Percentiles rank a stretch among this genome's conserved stretches.
These are phyloP conservation scores for Paramecium caudatum DNA, from an alignment of 73 alveolate species.

Conservation along the genomic window DNA sequence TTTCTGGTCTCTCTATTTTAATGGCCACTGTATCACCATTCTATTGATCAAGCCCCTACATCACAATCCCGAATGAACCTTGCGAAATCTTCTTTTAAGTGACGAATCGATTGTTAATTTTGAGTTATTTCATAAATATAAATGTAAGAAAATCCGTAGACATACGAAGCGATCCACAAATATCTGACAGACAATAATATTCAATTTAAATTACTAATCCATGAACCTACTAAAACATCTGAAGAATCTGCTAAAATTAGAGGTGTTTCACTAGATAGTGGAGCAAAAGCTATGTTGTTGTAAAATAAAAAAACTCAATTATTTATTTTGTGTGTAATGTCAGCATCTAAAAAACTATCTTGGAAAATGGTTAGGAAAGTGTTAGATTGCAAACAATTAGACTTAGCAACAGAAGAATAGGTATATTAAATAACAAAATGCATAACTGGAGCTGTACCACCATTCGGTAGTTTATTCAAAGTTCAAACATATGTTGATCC, in stretches of 20 bases:
- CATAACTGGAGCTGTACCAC: conserved; percentile 99
- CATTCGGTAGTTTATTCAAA: conserved; percentile 95
- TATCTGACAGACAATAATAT: neutral
- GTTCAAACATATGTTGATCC: conserved; percentile 90
- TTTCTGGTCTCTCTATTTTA: conserved; percentile 69
- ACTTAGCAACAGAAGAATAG: conserved; percentile 96
- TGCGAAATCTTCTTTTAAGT: conserved; percentile 31
- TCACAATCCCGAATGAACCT: conserved; percentile 50
- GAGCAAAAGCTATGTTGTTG: conserved; percentile 98
- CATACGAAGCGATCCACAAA: neutral
- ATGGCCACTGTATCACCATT: conserved; percentile 66
- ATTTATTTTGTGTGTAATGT: conserved; percentile 93
- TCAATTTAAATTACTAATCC: conserved; percentile 72
- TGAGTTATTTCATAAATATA: conserved; percentile 19
- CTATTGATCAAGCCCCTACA: conserved; percentile 58
- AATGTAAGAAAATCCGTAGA: neutral
- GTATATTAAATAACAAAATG: conserved; percentile 90
- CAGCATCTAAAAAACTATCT: conserved; percentile 87
- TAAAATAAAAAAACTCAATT: conserved; percentile 84
- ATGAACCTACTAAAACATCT: conserved; percentile 86
- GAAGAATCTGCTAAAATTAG: conserved; percentile 75
- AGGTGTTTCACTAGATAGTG: conserved; percentile 96
- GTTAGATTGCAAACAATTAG: conserved; percentile 89
- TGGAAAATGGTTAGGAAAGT: conserved; percentile 93
- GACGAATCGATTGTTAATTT: conserved; percentile 29